Percentiles rank a stretch among this genome's conserved stretches.
phyloP scores from a whole-genome alignment of 352 stramenopile species.

The Phytophthora chlamydospora region DNA sequence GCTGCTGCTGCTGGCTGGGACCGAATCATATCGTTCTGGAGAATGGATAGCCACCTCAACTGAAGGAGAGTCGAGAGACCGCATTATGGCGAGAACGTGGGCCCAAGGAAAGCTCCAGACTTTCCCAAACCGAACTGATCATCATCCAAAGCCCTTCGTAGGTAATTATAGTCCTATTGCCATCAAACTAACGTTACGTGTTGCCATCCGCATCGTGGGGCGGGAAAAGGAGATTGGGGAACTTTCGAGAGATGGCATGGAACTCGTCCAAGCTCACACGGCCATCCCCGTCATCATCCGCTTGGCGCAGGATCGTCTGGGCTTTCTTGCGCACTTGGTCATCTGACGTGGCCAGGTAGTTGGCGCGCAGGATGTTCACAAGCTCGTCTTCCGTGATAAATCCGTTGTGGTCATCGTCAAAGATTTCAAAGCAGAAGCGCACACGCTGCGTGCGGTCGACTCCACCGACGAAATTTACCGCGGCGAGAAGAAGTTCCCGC shows the following conservation, averaged over 20 bases:
- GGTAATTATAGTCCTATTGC: conserved; percentile 26
- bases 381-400: conserved; percentile 92
- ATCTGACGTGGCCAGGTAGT: conserved; percentile 79
- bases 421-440: conserved; percentile 95
- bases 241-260: conserved; percentile 87
- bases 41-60: conserved; percentile 20
- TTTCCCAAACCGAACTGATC: conserved; percentile 3
- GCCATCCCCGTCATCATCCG: conserved; percentile 78
- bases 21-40: conserved; percentile 12
- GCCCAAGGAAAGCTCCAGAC: background rate
- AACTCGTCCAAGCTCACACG: conserved; percentile 89
- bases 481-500: conserved; percentile 90
- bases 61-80: conserved; percentile 18
- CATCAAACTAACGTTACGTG: conserved; percentile 7
- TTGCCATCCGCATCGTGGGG: conserved; percentile 41
- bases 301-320: conserved; percentile 84
- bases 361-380: conserved; percentile 90
- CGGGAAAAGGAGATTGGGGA: conserved; percentile 91
- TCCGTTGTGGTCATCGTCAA: conserved; percentile 93
- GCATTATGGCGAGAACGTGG: conserved; percentile 4
- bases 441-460: conserved; percentile 84
- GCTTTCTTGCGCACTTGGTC: conserved; percentile 87
- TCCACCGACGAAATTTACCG: conserved; percentile 89
- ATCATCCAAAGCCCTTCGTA: conserved; percentile 15
- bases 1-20: conserved; percentile 2